Evolutionary conservation across 345 rosid genomes (phyloP), one percentile per base, ranked within the genome.

Genomic region (Salix suchowensis): DNA sequence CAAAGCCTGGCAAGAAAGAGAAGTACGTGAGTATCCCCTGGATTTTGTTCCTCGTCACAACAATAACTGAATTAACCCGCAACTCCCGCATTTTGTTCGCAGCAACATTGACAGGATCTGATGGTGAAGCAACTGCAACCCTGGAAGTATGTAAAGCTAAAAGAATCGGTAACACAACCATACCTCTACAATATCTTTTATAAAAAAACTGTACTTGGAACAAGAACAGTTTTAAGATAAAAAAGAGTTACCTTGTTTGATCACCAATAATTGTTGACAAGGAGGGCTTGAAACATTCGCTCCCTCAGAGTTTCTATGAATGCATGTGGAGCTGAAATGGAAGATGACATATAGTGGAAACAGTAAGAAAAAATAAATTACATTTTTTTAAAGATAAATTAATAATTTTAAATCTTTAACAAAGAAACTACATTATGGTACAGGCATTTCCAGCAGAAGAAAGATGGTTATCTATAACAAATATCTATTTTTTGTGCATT

Each of bases 281-380:
- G 18, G 97, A 84, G 14, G 99, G 99, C 81, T 96, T 96, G 88
- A 96, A 96, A 94, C 95, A 96, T 91, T 74, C 91, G 87, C 73
- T 96, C 99, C 82, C 97, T 91, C 88, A 96, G 80, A 60, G 98
- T 96, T 72, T 96, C 98, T 40, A 96, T 89, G 76, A 96, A 96
- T 62, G 95, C 89, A 81, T 84, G 82, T 12, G 97, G 94, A 21
- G 91, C 99, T 90, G 88, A 69, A 82, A 86, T 32, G 32, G 24
- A 73, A 19, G 30, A 76, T 37, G 58, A 42, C 12, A 73, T 64
- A 55, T 37, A 36, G 15, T 8, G 64, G 64, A 58, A 78, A 30
- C 28, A 40, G 55, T 28, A 69, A 65, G 69, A 54, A 36, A 42
- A 18, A 0, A 34, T 13, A 3, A 67, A 37, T 68, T 39, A 46